Conservation (phyloP, 2,329 filamentous ascomycete genomes). For the Alternaria dauci region DNA sequence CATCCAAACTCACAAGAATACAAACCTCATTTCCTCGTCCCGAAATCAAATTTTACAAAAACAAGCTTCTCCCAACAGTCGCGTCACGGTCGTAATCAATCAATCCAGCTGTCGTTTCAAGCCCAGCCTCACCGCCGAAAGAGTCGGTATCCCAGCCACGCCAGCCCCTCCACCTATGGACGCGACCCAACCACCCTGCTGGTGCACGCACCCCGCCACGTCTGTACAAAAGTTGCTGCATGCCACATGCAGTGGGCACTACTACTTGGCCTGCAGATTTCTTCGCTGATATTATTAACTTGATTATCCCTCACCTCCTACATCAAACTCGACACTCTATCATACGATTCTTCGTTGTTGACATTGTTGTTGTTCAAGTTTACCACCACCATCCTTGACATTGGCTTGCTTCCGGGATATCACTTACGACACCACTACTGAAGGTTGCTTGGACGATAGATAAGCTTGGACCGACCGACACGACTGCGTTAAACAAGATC, state of each 20-base stretch:
- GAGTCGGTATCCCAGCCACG: conserved; percentile 18
- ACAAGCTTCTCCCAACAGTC: conserved; percentile 1
- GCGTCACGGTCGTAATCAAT: conserved; percentile 7
- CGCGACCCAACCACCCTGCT: conserved; percentile 35
- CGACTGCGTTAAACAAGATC: neutral
- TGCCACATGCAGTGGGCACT: conserved; percentile 23
- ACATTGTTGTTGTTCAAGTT: neutral
- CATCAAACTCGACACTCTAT: neutral
- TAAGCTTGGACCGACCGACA: neutral
- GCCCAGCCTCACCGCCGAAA: conserved; percentile 23
- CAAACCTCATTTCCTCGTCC: neutral
- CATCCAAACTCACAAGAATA: neutral
- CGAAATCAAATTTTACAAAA: neutral
- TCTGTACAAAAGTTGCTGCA: conserved; percentile 42
- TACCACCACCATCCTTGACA: conserved; percentile 3
- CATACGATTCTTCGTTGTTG: neutral
- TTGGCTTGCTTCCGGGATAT: conserved; percentile 1
- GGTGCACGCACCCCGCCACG: conserved; percentile 31
- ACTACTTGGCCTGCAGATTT: conserved; percentile 26
- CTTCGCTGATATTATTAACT: conserved; percentile 7
- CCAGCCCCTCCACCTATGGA: conserved; percentile 19
- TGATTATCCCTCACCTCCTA: neutral
- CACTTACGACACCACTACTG: neutral
- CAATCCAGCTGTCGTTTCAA: conserved; percentile 15
- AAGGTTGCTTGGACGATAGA: conserved; percentile 21